Percentiles rank a stretch among this genome's conserved stretches.
phyloP scores from a whole-genome alignment of 495 filamentous ascomycete genomes.

The Lasiosphaeria miniovina region DNA sequence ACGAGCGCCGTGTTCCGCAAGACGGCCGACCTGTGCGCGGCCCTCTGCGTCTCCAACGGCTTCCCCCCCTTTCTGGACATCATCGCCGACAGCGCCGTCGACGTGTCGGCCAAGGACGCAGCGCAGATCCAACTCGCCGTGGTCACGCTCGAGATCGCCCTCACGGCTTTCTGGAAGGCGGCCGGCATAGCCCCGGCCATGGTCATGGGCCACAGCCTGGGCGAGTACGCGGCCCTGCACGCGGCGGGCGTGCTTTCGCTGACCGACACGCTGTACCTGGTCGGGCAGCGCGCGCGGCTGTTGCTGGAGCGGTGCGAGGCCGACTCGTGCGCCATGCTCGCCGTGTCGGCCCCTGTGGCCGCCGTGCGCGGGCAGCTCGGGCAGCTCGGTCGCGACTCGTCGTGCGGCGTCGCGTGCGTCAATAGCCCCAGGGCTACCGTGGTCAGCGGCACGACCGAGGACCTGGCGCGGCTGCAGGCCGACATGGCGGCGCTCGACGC shows the following conservation, averaged over 20 bases:
- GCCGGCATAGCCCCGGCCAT: slow-evolving; percentile 69
- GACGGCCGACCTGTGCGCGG: slow-evolving; percentile 63
- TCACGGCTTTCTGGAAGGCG: slow-evolving; percentile 70
- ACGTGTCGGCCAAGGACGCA: slow-evolving; percentile 61
- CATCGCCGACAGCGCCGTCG: slow-evolving; percentile 48
- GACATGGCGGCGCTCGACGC: slow-evolving; percentile 51
- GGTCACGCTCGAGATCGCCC: slow-evolving; percentile 74
- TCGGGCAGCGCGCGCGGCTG: slow-evolving; percentile 69
- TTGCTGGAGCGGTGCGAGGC: slow-evolving; percentile 63
- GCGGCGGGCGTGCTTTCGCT: slow-evolving; percentile 74
- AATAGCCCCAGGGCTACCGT: slow-evolving; percentile 59
- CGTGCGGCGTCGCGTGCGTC: slow-evolving; percentile 51
- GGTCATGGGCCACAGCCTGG: slow-evolving; percentile 78
- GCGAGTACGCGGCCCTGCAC: slow-evolving; percentile 81
- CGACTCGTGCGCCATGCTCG: slow-evolving; percentile 66
- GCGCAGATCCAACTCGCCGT: slow-evolving; percentile 62
- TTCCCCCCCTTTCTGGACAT: slow-evolving; percentile 63
- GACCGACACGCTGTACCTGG: slow-evolving; percentile 72
- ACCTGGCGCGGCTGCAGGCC: slow-evolving; percentile 54
- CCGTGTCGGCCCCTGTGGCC: slow-evolving; percentile 44
- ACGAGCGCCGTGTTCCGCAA: slow-evolving; percentile 59
- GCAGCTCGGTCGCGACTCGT: neutral
- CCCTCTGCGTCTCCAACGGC: slow-evolving; percentile 61
- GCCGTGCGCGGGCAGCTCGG: slow-evolving; percentile 32
- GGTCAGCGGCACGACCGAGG: slow-evolving; percentile 45